Base-by-base conservation (phyloP, 1,139 yeast species). In the Barnettozyma hawaiiensis region DNA sequence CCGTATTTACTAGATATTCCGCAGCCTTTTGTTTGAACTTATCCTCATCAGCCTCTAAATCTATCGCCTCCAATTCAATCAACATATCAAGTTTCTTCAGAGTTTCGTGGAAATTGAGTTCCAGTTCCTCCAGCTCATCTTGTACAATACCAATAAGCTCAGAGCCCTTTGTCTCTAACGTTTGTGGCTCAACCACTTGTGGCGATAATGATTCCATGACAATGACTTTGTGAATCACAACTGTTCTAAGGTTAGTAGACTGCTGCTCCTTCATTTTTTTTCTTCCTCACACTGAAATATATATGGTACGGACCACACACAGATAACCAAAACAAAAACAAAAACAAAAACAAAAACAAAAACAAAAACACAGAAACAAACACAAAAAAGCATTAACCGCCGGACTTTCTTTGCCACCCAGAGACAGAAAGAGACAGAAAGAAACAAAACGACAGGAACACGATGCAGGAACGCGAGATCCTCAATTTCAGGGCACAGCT, bases 401-500 rank as follows among this genome's bases (percentile, higher is more conserved):
- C 29, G 14, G 29, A 7, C 29, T n/a, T 14, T 3, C 15, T 14
- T n/a, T 4, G 9, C 14, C 29, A n/a, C n/a, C n/a, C n/a, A n/a
- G n/a, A n/a, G n/a, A n/a, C n/a, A n/a, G n/a, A n/a, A n/a, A n/a
- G n/a, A n/a, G n/a, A n/a, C n/a, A n/a, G n/a, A n/a, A n/a, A n/a
- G n/a, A n/a, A n/a, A n/a, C n/a, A n/a, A 22, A 27, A 8, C 14
- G 16, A n/a, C 10, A n/a, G n/a, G 14, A 16, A 14, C 29, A 35
- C 37, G 11, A 29, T 22, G 19, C 23, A 36, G 19, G 33, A 23
- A 4, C 29, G 20, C 6, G 43, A 36, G 20, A 10, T 41, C 11
- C 19, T 24, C 5, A 11, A 37, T 7, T 31, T 32, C 23, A 36
- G 28, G 37, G 44, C 16, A 35, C 47, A 41, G 7, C 45, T 75